Conservation (phyloP, 1,284 basidiomycete species). For the Apiotrichum sp. region DNA sequence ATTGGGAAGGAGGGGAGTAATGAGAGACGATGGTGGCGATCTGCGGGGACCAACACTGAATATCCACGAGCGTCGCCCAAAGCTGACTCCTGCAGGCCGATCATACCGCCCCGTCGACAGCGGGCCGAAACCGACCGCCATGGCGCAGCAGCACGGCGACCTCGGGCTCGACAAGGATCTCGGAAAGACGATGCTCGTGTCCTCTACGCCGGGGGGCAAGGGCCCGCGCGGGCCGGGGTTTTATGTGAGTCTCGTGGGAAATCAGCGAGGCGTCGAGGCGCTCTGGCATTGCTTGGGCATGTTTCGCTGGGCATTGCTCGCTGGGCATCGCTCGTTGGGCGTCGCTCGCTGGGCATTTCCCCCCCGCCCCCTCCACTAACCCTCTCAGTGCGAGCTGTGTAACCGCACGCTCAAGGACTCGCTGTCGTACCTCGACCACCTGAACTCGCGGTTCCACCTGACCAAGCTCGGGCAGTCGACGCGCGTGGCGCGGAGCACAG, state of each 20-base stretch:
- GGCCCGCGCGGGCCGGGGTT: constrained; percentile 87
- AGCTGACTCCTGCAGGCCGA: constrained; percentile 56
- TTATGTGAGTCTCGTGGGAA: constrained; percentile 49
- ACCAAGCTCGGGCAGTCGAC: constrained; percentile 84
- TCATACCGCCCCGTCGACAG: constrained; percentile 58
- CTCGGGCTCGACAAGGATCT: constrained; percentile 87
- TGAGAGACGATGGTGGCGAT: no score
- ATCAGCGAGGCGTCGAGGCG: no score
- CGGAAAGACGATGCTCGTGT: constrained; percentile 82
- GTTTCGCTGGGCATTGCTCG: no score
- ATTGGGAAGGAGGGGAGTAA: no score
- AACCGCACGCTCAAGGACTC: constrained; percentile 89
- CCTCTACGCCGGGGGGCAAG: constrained; percentile 59
- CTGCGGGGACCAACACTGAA: no score
- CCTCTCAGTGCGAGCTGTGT: constrained; percentile 67
- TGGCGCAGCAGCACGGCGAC: constrained; percentile 72
- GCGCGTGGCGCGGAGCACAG: constrained; percentile 77
- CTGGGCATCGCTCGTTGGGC: no score
- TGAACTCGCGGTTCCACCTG: constrained; percentile 88
- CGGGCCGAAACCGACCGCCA: constrained; percentile 69
- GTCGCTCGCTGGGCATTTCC: no score
- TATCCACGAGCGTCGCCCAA: background rate
- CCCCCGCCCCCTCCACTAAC: background rate
- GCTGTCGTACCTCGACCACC: constrained; percentile 86
- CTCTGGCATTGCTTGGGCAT: no score